These are phyloP conservation scores for Polysphondylium violaceum DNA, from an alignment of 78 protist species.

Conservation along the genomic window DNA sequence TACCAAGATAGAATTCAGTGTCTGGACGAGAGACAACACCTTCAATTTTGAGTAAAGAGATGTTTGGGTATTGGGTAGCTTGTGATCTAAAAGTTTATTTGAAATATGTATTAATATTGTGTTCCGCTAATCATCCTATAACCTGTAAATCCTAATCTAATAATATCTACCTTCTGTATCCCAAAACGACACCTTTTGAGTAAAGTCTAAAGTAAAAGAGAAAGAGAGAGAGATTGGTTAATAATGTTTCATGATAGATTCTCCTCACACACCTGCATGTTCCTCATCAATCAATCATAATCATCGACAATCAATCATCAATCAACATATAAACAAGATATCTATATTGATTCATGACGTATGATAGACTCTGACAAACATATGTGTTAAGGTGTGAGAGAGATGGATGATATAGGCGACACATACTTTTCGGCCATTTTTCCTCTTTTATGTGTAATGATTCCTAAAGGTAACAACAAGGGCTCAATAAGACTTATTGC, in stretches of 20 bases:
- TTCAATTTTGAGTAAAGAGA: slow-evolving; percentile 93
- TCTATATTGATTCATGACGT: too few relatives aligned
- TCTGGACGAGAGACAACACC: slow-evolving; percentile 87
- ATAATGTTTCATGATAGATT: background rate
- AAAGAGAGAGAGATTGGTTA: background rate
- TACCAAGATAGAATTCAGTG: slow-evolving; percentile 94
- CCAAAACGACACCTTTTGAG: slow-evolving; percentile 83
- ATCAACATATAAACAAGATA: background rate
- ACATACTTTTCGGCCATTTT: background rate
- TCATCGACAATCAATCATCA: background rate
- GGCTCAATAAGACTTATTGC: background rate
- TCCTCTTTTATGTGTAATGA: background rate
- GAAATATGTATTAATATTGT: background rate
- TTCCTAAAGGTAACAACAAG: background rate
- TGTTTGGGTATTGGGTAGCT: slow-evolving; percentile 90
- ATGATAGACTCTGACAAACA: too few relatives aligned
- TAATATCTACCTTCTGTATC: slow-evolving; percentile 80
- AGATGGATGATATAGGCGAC: background rate
- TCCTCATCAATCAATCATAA: background rate
- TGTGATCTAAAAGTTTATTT: slow-evolving; percentile 55
- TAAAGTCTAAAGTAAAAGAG: slow-evolving; percentile 54
- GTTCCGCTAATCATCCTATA: background rate
- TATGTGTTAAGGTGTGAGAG: too few relatives aligned
- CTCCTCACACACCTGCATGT: too few relatives aligned
- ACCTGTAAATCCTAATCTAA: background rate